Evolutionary conservation across 805 yeast species (phyloP), one percentile per base, ranked within the genome.

Genomic region (Lachancea thermotolerans): DNA sequence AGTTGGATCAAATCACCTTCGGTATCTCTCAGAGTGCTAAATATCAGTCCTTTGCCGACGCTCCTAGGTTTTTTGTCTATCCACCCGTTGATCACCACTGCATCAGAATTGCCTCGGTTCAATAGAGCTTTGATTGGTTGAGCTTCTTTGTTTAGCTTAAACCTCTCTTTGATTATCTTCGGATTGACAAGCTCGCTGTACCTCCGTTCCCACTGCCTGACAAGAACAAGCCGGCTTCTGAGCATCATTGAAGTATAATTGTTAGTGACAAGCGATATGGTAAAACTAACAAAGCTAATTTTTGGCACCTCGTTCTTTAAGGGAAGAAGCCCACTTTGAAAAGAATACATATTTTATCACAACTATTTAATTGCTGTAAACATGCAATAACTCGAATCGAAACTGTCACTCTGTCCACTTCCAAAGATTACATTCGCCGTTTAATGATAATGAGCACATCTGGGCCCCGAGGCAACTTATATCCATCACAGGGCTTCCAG

Each of bases 11-110:
- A 51, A 39, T 81, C 77, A 0, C 96, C 96, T 35, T 77, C 69
- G 29, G 70, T 58, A 59, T 90, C 98, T 50, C 98, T 71, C 11
- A 91, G 65, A 25, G 75, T 77, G 2, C 84, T 93, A 69, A 93
- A 91, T 1, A 78, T 72, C 40, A 86, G 68, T 10, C 65, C 65
- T 42, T 78, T 79, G 3, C 91, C 81, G 43, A 85, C 68, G 43
- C 79, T 78, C 44, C 82, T 73, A 0, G 96, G 93, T 51, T 82
- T 81, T 17, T 75, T 70, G 56, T 87, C 79, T 14, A 91, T 74
- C 88, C 96, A 93, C 0, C 99, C 98, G 50, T 86, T 78, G 7
- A 91, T 52, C 0, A 74, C 70, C 2, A 83, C 74, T 11, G 62
- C 53, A 3, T 48, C 47, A 15, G 48, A 47, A 3, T 36, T 34